A percentile compares a stretch with the other conserved stretches of the same genome.
These are phyloP conservation scores for Candida nitratophila DNA, from an alignment of 805 yeast species.

Conservation along the genomic window DNA sequence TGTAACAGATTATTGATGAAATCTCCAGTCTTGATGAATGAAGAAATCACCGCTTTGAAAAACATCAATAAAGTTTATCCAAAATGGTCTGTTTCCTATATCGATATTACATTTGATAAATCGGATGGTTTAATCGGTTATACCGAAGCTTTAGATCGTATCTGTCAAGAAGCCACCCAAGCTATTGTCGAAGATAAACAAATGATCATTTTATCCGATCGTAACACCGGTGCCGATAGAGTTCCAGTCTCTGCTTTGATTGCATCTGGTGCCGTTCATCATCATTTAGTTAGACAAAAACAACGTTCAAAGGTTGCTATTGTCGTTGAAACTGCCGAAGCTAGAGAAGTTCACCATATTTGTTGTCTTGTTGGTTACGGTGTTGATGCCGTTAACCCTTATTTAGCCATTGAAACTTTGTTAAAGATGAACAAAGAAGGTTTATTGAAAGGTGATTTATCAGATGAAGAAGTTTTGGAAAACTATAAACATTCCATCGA, in stretches of 20 bases:
- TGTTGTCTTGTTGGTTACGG: conserved; percentile 95
- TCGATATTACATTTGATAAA: conserved; percentile 85
- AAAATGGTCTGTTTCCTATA: conserved; percentile 72
- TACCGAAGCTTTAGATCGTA: conserved; percentile 73
- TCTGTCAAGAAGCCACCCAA: conserved; percentile 80
- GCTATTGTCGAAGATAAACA: conserved; percentile 74
- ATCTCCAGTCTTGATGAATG: conserved; percentile 73
- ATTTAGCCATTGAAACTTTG: conserved; percentile 84
- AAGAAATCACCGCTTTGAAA: conserved; percentile 68
- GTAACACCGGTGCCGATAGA: conserved; percentile 48
- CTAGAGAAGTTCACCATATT: conserved; percentile 94
- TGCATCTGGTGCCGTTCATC: conserved; percentile 97
- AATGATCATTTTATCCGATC: conserved; percentile 73
- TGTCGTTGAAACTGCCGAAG: conserved; percentile 91
- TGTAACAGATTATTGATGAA: conserved; percentile 80
- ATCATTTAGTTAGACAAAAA: conserved; percentile 90
- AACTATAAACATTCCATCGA: conserved; percentile 84
- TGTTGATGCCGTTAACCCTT: conserved; percentile 94
- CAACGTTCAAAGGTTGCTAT: conserved; percentile 94
- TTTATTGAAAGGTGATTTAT: conserved; percentile 48
- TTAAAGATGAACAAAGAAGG: conserved; percentile 79
- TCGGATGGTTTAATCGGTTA: conserved; percentile 83
- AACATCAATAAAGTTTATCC: conserved; percentile 74
- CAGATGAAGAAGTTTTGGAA: conserved; percentile 53
- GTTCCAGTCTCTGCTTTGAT: conserved; percentile 81